Evolutionary conservation across 768 basidiomycete genomes (phyloP).

Genomic region (Russula vinacea): DNA sequence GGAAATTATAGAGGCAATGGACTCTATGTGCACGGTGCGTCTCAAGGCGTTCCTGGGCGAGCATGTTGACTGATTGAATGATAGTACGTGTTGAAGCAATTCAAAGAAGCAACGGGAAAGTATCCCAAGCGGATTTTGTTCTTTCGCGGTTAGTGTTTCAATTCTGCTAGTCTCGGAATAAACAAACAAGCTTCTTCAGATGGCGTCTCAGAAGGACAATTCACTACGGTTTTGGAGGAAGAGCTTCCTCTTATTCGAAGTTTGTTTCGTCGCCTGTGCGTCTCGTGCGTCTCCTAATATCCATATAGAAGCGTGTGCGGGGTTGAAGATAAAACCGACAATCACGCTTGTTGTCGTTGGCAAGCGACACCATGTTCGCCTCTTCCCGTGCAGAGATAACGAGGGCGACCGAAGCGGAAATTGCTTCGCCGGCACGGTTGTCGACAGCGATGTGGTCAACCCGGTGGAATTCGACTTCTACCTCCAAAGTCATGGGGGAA

Average conservation of each 20-base stretch:
- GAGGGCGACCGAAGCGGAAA: constrained; percentile 69
- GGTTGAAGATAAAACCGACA: constrained; percentile 55
- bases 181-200: constrained; percentile 35
- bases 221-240: constrained; percentile 46
- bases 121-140: constrained; percentile 72
- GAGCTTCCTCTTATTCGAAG: constrained; percentile 62
- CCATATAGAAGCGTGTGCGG: constrained; percentile 59
- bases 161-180: neutral
- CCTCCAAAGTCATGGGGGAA: constrained; percentile 70
- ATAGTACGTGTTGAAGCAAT: constrained; percentile 55
- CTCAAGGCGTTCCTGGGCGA: neutral
- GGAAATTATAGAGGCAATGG: constrained; percentile 74
- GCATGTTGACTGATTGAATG: constrained; percentile 1
- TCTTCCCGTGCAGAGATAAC: constrained; percentile 47
- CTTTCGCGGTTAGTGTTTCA: constrained; percentile 54
- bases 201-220: constrained; percentile 58
- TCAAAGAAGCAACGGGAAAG: constrained; percentile 56
- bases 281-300: neutral
- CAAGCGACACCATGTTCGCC: constrained; percentile 68
- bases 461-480: constrained; percentile 78
- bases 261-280: constrained; percentile 32
- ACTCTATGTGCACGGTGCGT: constrained; percentile 58
- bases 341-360: constrained; percentile 80
- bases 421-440: constrained; percentile 72
- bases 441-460: constrained; percentile 66